Evolutionary conservation across 1,139 yeast species (phyloP).

Genomic region (Suhomyces panamericanus): DNA sequence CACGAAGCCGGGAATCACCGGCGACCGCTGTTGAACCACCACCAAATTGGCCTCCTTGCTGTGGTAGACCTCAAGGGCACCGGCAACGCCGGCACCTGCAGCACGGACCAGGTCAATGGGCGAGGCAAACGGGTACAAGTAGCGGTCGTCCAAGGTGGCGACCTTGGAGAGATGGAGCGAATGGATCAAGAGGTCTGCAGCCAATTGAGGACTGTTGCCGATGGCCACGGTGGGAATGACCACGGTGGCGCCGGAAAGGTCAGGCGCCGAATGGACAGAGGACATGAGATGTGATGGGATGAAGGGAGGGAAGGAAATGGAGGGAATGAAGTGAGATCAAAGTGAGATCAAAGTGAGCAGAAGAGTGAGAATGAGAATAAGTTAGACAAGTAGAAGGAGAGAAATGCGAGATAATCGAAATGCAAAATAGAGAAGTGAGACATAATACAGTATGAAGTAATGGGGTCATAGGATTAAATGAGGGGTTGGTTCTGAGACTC

Average conservation of each 20-base stretch:
- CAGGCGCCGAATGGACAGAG: neutral
- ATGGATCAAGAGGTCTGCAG: conserved; percentile 72
- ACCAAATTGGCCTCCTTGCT: conserved; percentile 43
- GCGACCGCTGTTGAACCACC: conserved; percentile 79
- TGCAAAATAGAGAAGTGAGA: too few species aligned
- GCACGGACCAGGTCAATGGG: conserved; percentile 55
- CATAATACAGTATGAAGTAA: too few species aligned
- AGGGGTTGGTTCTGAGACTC: too few species aligned
- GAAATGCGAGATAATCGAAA: too few species aligned
- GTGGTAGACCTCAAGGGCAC: conserved; percentile 63
- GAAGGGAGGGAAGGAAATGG: neutral
- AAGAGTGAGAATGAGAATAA: too few species aligned
- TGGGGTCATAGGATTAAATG: too few species aligned
- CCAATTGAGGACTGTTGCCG: conserved; percentile 87
- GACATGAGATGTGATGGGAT: neutral
- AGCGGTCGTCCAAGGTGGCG: conserved; percentile 56
- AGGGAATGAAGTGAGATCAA: neutral
- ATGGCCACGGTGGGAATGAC: conserved; percentile 79
- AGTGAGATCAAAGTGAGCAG: too few species aligned
- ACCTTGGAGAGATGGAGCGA: conserved; percentile 54
- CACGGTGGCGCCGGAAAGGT: conserved; percentile 54
- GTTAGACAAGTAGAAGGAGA: too few species aligned
- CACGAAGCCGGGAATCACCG: conserved; percentile 68
- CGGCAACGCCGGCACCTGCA: conserved; percentile 42
- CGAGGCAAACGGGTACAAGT: conserved; percentile 80